Evolutionary conservation across 306 rosid species (phyloP).

Genomic region (Ammopiptanthus mongolicus): DNA sequence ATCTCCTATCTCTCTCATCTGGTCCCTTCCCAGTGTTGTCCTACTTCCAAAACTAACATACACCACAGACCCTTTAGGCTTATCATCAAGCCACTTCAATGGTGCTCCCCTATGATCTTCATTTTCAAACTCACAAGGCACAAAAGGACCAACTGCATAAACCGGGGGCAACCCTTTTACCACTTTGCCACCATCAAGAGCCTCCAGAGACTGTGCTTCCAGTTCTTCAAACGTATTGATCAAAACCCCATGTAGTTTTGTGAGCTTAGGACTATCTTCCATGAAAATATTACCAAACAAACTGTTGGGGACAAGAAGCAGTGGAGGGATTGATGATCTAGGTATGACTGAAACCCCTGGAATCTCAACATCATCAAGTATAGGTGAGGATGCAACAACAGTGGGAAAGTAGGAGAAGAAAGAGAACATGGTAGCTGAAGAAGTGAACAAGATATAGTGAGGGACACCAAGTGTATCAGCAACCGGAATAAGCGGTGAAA

Average conservation of each 20-base stretch:
- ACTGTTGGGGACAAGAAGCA: conserved; percentile 4
- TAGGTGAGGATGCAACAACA: neutral
- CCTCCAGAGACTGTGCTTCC: conserved; percentile 27
- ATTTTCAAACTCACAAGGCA: conserved; percentile 45
- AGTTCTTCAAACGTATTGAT: conserved; percentile 38
- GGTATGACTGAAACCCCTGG: conserved; percentile 39
- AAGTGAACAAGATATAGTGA: conserved; percentile 34
- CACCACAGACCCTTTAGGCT: conserved; percentile 42
- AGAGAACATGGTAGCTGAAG: conserved; percentile 42
- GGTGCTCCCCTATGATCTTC: neutral
- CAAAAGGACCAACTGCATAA: conserved; percentile 42
- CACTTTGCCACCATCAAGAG: conserved; percentile 29
- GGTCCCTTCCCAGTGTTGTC: conserved; percentile 32
- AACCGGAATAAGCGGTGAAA: conserved; percentile 32
- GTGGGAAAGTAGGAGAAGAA: conserved; percentile 32
- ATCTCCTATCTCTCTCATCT: conserved; percentile 43
- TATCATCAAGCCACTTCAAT: conserved; percentile 40
- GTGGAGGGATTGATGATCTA: conserved; percentile 41
- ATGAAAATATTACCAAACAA: conserved; percentile 6
- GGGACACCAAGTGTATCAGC: conserved; percentile 30
- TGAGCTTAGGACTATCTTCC: conserved; percentile 31
- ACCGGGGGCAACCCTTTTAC: conserved; percentile 29
- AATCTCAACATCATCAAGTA: conserved; percentile 18
- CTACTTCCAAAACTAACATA: conserved; percentile 53
- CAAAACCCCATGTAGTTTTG: conserved; percentile 35